These are phyloP conservation scores for Polyplosphaeria fusca DNA, from an alignment of 495 filamentous ascomycete species.

Conservation along the genomic window DNA sequence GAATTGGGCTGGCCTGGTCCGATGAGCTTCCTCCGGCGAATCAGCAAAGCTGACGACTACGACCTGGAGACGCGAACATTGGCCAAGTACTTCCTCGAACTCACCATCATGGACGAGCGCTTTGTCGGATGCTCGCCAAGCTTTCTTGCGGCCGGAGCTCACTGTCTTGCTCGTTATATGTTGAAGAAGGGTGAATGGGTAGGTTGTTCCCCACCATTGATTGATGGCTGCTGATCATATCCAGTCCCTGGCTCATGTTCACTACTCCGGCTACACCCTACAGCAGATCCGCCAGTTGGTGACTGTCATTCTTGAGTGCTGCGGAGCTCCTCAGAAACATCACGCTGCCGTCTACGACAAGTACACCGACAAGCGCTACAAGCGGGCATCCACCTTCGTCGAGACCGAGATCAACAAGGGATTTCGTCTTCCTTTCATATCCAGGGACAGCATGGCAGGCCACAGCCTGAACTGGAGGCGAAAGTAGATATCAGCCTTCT, in stretches of 20 bases:
- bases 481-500: slow-evolving; percentile 23
- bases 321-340: slow-evolving; percentile 73
- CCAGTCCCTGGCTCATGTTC: slow-evolving; percentile 75
- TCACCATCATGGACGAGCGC: slow-evolving; percentile 96
- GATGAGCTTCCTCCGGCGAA: slow-evolving; percentile 93
- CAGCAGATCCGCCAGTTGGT: slow-evolving; percentile 76
- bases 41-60: slow-evolving; percentile 98
- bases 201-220: slow-evolving; percentile 41
- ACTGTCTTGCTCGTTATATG: slow-evolving; percentile 88
- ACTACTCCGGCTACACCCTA: slow-evolving; percentile 90
- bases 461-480: slow-evolving; percentile 31
- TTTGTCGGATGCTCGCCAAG: slow-evolving; percentile 89
- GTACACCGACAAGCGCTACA: slow-evolving; percentile 79
- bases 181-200: slow-evolving; percentile 90
- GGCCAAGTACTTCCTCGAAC: slow-evolving; percentile 96
- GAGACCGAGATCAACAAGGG: slow-evolving; percentile 64
- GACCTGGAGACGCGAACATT: slow-evolving; percentile 92
- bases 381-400: slow-evolving; percentile 75
- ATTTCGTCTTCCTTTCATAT: slow-evolving; percentile 40
- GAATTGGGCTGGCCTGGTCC: slow-evolving; percentile 95
- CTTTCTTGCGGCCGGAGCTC: slow-evolving; percentile 85
- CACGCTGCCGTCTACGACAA: slow-evolving; percentile 88
- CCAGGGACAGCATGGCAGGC: slow-evolving; percentile 33
- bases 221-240: slow-evolving; percentile 30
- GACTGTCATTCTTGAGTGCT: slow-evolving; percentile 77